A percentile compares a stretch with the other conserved stretches of the same genome.
Conservation (phyloP, 1,139 yeast species). For the Lodderomyces beijingensis region DNA sequence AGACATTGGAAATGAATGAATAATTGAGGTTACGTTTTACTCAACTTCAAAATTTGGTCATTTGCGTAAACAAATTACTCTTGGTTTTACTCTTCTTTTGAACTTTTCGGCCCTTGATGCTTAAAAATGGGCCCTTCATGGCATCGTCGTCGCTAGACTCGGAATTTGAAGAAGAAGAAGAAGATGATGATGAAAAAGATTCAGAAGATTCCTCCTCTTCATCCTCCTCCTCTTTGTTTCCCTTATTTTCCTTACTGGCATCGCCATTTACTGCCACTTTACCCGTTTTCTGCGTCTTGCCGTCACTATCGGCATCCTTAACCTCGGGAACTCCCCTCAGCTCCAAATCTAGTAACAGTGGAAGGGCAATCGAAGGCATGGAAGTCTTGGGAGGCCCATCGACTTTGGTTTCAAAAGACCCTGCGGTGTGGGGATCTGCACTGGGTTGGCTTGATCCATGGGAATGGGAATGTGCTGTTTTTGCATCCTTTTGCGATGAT, state of each 20-base stretch:
- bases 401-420: too few relatives aligned
- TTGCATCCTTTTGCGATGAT: too few relatives aligned
- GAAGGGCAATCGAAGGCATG: too few relatives aligned
- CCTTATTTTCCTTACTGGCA: conserved; percentile 2
- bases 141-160: conserved; percentile 15
- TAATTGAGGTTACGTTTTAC: too few relatives aligned
- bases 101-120: conserved; percentile 21
- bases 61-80: conserved; percentile 10
- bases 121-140: conserved; percentile 21
- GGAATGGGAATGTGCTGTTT: too few relatives aligned
- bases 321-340: conserved; percentile 62
- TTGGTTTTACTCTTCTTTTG: conserved; percentile 4
- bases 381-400: too few relatives aligned
- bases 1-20: too few relatives aligned
- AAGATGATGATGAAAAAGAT: background rate
- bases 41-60: conserved; percentile 6
- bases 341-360: conserved; percentile 55
- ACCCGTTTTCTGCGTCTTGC: background rate
- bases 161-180: background rate
- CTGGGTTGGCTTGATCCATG: too few relatives aligned
- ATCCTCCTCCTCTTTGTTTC: conserved; percentile 13
- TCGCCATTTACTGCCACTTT: conserved; percentile 1
- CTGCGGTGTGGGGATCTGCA: too few relatives aligned
- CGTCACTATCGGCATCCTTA: conserved; percentile 26
- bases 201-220: conserved; percentile 15